Base-by-base conservation (phyloP, 495 filamentous ascomycete species). In the Xylaria telfairii region DNA sequence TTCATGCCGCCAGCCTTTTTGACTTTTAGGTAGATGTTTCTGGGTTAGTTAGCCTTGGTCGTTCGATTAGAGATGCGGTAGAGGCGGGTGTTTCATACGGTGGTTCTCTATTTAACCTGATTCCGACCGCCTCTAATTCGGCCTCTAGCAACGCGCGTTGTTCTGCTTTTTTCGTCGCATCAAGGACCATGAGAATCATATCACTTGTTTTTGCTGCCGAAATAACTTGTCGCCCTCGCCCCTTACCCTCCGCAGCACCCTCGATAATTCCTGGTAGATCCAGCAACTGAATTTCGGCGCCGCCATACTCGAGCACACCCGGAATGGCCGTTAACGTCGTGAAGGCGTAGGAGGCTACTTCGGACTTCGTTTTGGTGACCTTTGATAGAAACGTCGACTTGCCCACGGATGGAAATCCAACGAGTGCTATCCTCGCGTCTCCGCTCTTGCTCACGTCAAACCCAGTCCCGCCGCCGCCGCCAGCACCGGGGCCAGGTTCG, bases 131-230 rank as follows among this genome's bases (percentile, higher is more conserved):
- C 83, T 99, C 96, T 76, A 99, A 83, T 81, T 99, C 96, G 0
- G 90, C 92, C 77, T 99, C 96, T 26, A 99, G 81, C 41, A 97
- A 81, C 1, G 93, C 92, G 61, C 96, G 87, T 78, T 99, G 96
- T 81, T 99, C 96, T 0, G 95, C 95, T 75, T 92, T 90, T 82
- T 99, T 99, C 19, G 96, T 98, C 26, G 96, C 96, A 79, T 99
- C 96, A 51, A 99, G 87, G 15, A 99, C 84, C 96, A 99, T 99
- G 70, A 98, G 86, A 75, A 99, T 92, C 73, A 99, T 81, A 80
- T 99, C 96, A 83, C 94, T 97, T 17, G 96, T 98, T 91, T 97
- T 99, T 28, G 96, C 96, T n/a, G 96, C 96, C 39, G 93, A 97
- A 78, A 99, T 99, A 49, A 99, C 96, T 79, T 99, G 96, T 65